Evolutionary conservation across 352 stramenopile species (phyloP).

Genomic region (Phytophthora pluvialis): DNA sequence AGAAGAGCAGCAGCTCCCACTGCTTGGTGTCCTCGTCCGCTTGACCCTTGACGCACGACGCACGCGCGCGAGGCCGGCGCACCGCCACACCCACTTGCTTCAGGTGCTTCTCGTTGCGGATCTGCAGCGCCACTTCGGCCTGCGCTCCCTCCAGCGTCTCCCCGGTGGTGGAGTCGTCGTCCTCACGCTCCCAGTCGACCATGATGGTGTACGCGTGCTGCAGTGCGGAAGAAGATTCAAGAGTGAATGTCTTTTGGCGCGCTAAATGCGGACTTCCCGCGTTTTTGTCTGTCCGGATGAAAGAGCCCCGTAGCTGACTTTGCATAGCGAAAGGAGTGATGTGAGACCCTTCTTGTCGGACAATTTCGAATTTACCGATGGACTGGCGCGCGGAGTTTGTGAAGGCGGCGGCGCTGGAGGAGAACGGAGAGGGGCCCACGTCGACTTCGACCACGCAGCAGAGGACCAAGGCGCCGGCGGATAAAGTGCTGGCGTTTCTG

Average conservation of each 20-base stretch:
- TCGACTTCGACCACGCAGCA: constrained; percentile 1
- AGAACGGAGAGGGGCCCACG: constrained; percentile 2
- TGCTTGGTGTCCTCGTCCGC: constrained; percentile 84
- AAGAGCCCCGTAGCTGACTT: constrained; percentile 5
- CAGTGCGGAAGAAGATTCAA: constrained; percentile 10
- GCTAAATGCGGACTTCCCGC: constrained; percentile 29
- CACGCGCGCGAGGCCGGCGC: constrained; percentile 68
- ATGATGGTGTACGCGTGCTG: constrained; percentile 19
- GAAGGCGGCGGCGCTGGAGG: constrained; percentile 28
- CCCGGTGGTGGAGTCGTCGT: constrained; percentile 32
- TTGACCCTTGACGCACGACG: constrained; percentile 78
- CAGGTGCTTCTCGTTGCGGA: constrained; percentile 80
- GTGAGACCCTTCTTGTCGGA: constrained; percentile 16
- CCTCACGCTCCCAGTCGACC: constrained; percentile 37
- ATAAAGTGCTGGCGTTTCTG: constrained; percentile 34
- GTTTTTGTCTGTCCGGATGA: constrained; percentile 27
- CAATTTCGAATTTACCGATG: constrained; percentile 21
- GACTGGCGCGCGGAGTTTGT: constrained; percentile 35
- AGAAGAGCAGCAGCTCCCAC: constrained; percentile 79
- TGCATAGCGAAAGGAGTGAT: background rate
- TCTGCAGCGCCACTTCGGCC: constrained; percentile 79
- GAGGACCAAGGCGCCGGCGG: constrained; percentile 3
- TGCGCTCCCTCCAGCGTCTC: constrained; percentile 37
- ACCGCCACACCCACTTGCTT: constrained; percentile 86
- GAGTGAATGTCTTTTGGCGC: constrained; percentile 21